Base-by-base conservation (phyloP, 805 yeast genomes). In the Candida xyloterini region DNA sequence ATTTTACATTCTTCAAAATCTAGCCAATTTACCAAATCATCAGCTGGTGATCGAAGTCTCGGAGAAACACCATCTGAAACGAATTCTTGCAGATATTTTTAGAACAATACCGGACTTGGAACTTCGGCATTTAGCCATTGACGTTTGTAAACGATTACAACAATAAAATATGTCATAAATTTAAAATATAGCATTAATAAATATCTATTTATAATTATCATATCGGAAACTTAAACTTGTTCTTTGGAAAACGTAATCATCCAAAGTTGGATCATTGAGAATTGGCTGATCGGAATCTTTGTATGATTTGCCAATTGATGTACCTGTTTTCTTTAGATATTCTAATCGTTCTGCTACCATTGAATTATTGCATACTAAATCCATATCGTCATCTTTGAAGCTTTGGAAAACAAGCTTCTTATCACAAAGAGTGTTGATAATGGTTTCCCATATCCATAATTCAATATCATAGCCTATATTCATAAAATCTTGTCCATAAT, bases 311-410 rank as follows among this genome's bases (percentile, higher is more conserved):
- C 50, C 11, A 3, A 31, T 30, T 7, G 36, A 27, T 3, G 28
- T 27, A 2, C 63, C 59, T 2, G 50, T 51, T 7, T 39, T 35
- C 14, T 37, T 20, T 6, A 62, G 36, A 55, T 61, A 62, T 10
- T 45, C 36, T 3, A 62, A 34, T 22, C 64, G 38, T 1, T 52
- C 50, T 2, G 41, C 29, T 2, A 61, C 39, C 14, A 40, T 27
- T 3, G 33, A 20, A 11, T 48, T 54, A 5, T 39, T 22, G 43
- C 67, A 62, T 4, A 59, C 27, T 0, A 13, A n/a, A 11, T 44
- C 15, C 20, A 42, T 40, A 30, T 59, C 50, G 15, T 36, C 30
- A 10, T 42, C 45, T 7, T 42, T 44, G 35, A 62, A 62, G 24
- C 48, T 37, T 3, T 42, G 40, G 27, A 62, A 42, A 2, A 45